phyloP scores from a whole-genome alignment of 1,139 yeast species.

The Debaryomyces udenii region DNA sequence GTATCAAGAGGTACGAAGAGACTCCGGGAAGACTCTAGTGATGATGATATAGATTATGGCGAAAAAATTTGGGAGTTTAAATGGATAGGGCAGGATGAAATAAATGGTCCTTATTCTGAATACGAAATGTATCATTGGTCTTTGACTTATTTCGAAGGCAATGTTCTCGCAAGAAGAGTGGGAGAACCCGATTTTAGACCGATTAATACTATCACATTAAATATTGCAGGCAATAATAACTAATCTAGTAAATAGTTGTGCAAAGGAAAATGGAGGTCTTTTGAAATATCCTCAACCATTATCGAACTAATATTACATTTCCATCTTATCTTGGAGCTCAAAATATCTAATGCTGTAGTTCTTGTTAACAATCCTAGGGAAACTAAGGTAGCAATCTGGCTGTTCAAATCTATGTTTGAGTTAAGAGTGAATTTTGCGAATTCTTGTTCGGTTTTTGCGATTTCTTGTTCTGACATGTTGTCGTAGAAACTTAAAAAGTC shows the following conservation, averaged over 20 bases:
- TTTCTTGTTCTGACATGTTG: slow-evolving; percentile 34
- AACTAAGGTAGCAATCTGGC: slow-evolving; percentile 63
- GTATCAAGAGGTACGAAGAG: slow-evolving; percentile 25
- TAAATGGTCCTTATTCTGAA: slow-evolving; percentile 63
- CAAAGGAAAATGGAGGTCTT: slow-evolving; percentile 57
- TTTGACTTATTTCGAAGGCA: slow-evolving; percentile 54
- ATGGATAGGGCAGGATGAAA: slow-evolving; percentile 54
- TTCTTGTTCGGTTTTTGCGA: slow-evolving; percentile 35
- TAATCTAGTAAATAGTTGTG: slow-evolving; percentile 48
- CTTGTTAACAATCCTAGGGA: slow-evolving; percentile 56
- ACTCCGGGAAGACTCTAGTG: slow-evolving; percentile 14
- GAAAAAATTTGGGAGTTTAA: slow-evolving; percentile 60
- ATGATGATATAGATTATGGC: slow-evolving; percentile 26
- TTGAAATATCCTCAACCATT: slow-evolving; percentile 52
- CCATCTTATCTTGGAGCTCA: slow-evolving; percentile 68
- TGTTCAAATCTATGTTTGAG: slow-evolving; percentile 51
- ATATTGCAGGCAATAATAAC: slow-evolving; percentile 12
- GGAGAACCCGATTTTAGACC: slow-evolving; percentile 34
- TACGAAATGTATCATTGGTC: slow-evolving; percentile 66
- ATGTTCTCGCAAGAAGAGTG: slow-evolving; percentile 45
- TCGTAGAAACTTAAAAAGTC: slow-evolving; percentile 30
- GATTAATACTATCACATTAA: slow-evolving; percentile 28
- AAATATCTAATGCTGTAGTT: slow-evolving; percentile 55
- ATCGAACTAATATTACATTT: slow-evolving; percentile 61
- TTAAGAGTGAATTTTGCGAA: slow-evolving; percentile 36